Percentiles rank a stretch among this genome's conserved stretches.
Evolutionary conservation across 495 filamentous ascomycete species (phyloP).

Genomic region (Neurospora tetrasperma): DNA sequence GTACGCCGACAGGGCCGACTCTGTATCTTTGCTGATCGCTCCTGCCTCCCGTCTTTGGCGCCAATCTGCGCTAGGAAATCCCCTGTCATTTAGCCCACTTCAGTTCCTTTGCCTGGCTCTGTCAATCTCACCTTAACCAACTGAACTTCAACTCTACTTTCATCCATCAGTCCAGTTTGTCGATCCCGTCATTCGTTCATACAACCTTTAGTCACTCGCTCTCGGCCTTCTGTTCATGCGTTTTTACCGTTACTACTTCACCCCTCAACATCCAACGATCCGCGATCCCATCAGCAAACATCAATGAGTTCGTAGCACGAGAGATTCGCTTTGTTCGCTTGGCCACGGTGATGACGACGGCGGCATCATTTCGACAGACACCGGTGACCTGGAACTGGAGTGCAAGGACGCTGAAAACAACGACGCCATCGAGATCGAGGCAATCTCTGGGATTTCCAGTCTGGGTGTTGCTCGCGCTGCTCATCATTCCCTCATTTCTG

Average conservation of each 20-base stretch:
- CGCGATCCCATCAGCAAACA: neutral
- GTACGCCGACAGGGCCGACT: too few species aligned
- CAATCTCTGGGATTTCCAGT: too few species aligned
- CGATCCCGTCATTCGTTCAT: neutral
- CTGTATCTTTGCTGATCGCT: too few species aligned
- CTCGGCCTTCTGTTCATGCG: neutral
- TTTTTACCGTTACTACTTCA: neutral
- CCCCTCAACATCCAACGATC: neutral
- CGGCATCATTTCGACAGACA: neutral
- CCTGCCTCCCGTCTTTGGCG: neutral
- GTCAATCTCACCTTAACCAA: neutral
- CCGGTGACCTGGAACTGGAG: neutral
- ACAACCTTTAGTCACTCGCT: neutral
- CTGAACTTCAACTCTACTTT: neutral
- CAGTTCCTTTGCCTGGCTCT: neutral
- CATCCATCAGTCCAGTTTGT: neutral
- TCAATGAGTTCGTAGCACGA: slow-evolving; percentile 12
- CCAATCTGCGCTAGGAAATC: neutral
- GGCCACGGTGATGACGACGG: slow-evolving; percentile 21
- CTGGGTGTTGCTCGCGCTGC: slow-evolving; percentile 4
- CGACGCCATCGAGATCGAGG: slow-evolving; percentile 2
- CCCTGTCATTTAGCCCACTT: neutral
- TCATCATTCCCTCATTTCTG: slow-evolving; percentile 12
- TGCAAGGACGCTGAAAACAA: slow-evolving; percentile 1
- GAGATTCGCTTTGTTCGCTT: slow-evolving; percentile 9